Evolutionary conservation across 768 basidiomycete species (phyloP), one percentile per base, ranked within the genome.

Genomic region (Candolleomyces efflorescens): DNA sequence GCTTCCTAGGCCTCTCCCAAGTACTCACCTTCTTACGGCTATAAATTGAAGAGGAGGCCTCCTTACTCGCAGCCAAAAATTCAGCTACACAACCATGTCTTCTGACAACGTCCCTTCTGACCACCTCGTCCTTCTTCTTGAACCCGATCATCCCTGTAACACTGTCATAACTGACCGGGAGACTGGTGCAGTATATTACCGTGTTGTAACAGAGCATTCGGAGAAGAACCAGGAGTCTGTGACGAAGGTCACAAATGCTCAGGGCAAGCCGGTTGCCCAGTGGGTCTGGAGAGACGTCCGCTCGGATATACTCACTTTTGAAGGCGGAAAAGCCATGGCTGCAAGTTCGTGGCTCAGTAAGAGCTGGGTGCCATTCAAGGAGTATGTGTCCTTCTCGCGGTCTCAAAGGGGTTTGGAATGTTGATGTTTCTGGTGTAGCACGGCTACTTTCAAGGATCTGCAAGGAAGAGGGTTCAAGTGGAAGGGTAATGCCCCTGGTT

Each of bases 121-220:
- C 32, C 32, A 32, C 23, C 64, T 67, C 47, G 65, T 58, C 38
- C 71, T 80, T 41, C 65, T 68, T 18, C 68, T 79, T 50, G 55
- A 68, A 38, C 72, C 71, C 1, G 76, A 79, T 59, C 76, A 79
- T 62, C 78, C 77, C 10, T 71, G 65, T 61, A 78, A 78, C 61
- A 73, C 75, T 27, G 70, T 64, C 43, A 67, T 80, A 60, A 61
- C 62, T 41, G 65, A 72, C 59, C 56, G 54, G 3, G 65, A 70
- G 18, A 66, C 69, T 5, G 67, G 70, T 37, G 65, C 73, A 60
- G 58, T 68, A 24, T 48, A 72, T 18, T 78, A 78, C 61, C 64
- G 59, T 20, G 76, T 78, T 23, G 24, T 56, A 20, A 78, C 77
- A 0, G 67, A 71, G 38, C 67, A 71, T 55, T 65, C 60, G 12